These are phyloP conservation scores for Chloris gayana DNA, from an alignment of 176 grass and related monocot species.

Conservation along the genomic window DNA sequence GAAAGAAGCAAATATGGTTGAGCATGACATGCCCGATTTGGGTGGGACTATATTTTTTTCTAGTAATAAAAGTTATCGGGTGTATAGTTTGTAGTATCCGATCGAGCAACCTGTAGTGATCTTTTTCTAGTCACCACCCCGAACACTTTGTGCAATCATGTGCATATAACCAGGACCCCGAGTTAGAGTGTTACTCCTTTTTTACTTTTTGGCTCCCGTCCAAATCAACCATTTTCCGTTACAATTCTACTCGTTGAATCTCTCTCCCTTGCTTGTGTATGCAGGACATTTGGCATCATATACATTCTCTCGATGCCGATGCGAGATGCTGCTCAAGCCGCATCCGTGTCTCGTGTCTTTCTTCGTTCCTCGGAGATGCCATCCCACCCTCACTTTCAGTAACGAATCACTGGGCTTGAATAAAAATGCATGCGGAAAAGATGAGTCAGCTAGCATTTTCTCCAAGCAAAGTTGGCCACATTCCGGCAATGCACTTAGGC, in stretches of 20 bases:
- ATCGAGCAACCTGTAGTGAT: background rate
- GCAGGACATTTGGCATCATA: slow-evolving; percentile 19
- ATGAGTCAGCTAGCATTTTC: background rate
- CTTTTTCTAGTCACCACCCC: background rate
- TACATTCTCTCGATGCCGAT: slow-evolving; percentile 18
- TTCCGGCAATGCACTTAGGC: background rate
- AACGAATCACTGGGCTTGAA: background rate
- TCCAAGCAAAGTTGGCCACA: background rate
- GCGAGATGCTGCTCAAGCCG: slow-evolving; percentile 2
- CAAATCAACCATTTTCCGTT: background rate
- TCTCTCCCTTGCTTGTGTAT: background rate
- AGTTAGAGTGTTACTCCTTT: background rate
- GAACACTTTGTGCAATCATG: background rate
- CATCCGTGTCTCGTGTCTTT: background rate
- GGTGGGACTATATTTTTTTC: background rate
- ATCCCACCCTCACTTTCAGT: slow-evolving; percentile 8
- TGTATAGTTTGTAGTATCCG: background rate
- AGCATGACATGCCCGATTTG: background rate
- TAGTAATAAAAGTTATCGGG: background rate
- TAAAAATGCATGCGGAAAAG: background rate
- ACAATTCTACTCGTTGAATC: background rate
- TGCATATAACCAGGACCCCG: background rate
- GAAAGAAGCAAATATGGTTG: background rate
- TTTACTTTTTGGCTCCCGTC: background rate
- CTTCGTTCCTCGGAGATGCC: slow-evolving; percentile 12